phyloP scores from a whole-genome alignment of 108 stramenopile species.

The Mediolabrus comicus region DNA sequence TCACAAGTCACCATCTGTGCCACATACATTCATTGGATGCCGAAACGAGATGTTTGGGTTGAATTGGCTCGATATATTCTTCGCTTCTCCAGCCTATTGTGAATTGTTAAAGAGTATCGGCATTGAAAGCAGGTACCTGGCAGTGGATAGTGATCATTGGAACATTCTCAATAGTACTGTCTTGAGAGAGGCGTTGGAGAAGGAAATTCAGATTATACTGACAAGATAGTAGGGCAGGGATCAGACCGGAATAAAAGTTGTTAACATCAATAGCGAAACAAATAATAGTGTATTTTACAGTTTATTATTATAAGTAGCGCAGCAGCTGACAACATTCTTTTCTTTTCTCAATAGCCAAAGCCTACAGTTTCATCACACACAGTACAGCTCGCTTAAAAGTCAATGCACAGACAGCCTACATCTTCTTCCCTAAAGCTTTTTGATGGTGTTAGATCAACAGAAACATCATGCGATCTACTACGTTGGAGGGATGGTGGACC shows the following conservation, averaged over 20 bases:
- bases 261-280: too few species aligned
- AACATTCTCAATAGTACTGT: conserved; percentile 46
- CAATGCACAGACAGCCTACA: not conserved
- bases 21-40: conserved; percentile 58
- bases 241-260: not conserved
- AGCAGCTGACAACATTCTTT: too few species aligned
- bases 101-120: conserved; percentile 20
- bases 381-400: too few species aligned
- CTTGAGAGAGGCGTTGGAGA: conserved; percentile 31
- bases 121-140: conserved; percentile 27
- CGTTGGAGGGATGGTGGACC: not conserved
- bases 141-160: conserved; percentile 63
- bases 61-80: conserved; percentile 52
- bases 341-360: not conserved
- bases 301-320: too few species aligned
- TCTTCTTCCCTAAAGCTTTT: not conserved
- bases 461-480: not conserved
- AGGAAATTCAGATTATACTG: conserved; percentile 15
- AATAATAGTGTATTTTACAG: too few species aligned
- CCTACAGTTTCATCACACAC: not conserved
- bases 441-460: not conserved
- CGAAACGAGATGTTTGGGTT: conserved; percentile 56
- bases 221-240: not conserved
- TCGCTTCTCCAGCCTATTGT: conserved; percentile 47
- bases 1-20: conserved; percentile 22